A percentile compares a stretch with the other conserved stretches of the same genome.
phyloP scores from a whole-genome alignment of 352 stramenopile genomes.

The Globisporangium cylindrosporum region DNA sequence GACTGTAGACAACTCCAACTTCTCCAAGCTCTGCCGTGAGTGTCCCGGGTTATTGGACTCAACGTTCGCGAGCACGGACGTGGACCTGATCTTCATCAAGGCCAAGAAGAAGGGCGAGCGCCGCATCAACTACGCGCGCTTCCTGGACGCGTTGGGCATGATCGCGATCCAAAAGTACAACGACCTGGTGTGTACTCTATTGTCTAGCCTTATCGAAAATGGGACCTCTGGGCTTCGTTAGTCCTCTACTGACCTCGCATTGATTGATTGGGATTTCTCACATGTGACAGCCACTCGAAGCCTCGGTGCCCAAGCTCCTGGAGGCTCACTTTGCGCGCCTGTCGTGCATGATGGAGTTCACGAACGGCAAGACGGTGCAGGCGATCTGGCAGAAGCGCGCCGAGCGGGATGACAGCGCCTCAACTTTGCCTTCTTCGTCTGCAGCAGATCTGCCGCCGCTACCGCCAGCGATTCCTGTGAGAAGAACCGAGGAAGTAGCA shows the following conservation, averaged over 20 bases:
- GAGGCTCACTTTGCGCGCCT: slow-evolving; percentile 62
- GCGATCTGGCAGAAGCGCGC: slow-evolving; percentile 61
- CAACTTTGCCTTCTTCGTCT: neutral
- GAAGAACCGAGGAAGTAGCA: neutral
- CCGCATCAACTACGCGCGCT: slow-evolving; percentile 80
- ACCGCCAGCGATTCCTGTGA: neutral
- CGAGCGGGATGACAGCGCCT: slow-evolving; percentile 31
- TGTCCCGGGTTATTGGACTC: slow-evolving; percentile 59
- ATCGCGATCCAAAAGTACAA: slow-evolving; percentile 82
- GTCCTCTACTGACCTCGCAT: neutral
- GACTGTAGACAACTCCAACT: slow-evolving; percentile 64
- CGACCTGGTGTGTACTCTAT: slow-evolving; percentile 42
- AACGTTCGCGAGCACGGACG: slow-evolving; percentile 66
- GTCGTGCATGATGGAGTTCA: slow-evolving; percentile 62
- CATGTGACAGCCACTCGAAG: slow-evolving; percentile 40
- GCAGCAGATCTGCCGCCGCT: slow-evolving; percentile 2
- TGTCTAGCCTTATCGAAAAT: neutral
- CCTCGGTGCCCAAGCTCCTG: slow-evolving; percentile 61
- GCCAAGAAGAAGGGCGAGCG: slow-evolving; percentile 83
- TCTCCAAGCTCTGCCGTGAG: slow-evolving; percentile 82
- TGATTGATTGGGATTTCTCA: neutral
- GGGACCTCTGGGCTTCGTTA: neutral
- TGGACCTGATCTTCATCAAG: slow-evolving; percentile 88
- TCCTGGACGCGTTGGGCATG: slow-evolving; percentile 82
- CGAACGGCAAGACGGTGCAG: slow-evolving; percentile 56